phyloP scores from a whole-genome alignment of 2,329 filamentous ascomycete genomes.

The Rutstroemia sp. region DNA sequence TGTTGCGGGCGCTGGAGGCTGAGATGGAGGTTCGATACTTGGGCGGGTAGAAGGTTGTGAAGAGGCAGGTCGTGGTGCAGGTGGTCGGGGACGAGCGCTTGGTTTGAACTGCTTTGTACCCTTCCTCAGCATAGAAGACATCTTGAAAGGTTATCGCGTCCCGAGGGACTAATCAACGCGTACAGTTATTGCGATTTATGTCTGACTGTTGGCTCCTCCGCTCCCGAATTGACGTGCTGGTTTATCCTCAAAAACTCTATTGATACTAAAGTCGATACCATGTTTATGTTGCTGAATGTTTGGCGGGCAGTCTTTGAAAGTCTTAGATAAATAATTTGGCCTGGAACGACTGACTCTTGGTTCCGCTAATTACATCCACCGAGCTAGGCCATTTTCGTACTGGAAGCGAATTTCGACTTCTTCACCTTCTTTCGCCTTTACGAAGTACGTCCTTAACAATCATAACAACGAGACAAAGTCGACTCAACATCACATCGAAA shows the following conservation, averaged over 20 bases:
- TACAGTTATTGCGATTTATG: too few species aligned
- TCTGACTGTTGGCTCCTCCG: too few species aligned
- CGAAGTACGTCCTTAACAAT: background rate
- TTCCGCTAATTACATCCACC: background rate
- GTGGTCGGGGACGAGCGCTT: constrained; percentile 51
- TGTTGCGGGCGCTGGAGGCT: constrained; percentile 23
- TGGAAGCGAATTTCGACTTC: background rate
- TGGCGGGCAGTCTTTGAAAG: background rate
- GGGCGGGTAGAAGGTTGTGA: constrained; percentile 32
- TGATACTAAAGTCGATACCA: background rate
- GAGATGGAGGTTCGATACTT: constrained; percentile 33
- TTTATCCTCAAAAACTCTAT: background rate
- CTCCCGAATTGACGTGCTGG: too few species aligned
- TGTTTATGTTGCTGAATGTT: background rate
- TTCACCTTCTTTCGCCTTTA: constrained; percentile 2
- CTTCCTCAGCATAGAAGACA: constrained; percentile 10
- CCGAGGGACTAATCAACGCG: background rate
- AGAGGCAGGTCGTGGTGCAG: constrained; percentile 37
- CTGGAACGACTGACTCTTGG: background rate
- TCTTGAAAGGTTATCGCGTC: constrained; percentile 3
- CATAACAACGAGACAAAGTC: constrained; percentile 11
- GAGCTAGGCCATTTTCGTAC: background rate
- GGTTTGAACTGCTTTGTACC: constrained; percentile 47
- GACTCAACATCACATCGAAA: background rate
- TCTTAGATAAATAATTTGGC: background rate